These are phyloP conservation scores for Carex arenaria DNA, from an alignment of 202 grass and related monocot genomes.

Conservation along the genomic window DNA sequence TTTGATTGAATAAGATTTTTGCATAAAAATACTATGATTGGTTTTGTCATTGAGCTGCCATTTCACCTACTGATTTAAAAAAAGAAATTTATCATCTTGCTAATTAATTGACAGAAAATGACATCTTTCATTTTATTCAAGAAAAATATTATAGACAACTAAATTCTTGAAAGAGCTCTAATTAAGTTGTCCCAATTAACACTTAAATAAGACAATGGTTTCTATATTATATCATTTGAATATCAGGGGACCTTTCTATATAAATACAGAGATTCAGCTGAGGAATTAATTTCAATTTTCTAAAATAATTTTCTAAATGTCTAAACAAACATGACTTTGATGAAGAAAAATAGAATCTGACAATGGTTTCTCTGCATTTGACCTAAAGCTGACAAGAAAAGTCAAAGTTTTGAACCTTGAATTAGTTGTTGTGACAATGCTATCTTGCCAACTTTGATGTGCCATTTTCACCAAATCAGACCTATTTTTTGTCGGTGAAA, in stretches of 20 bases:
- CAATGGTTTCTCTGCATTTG: background rate
- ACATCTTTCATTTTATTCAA: background rate
- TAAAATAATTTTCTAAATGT: no score
- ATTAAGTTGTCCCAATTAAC: background rate
- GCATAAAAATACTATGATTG: background rate
- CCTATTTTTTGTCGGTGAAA: background rate
- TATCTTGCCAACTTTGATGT: conserved; percentile 1
- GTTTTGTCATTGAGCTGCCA: background rate
- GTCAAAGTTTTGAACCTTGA: background rate
- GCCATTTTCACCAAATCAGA: background rate
- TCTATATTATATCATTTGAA: background rate
- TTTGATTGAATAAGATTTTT: background rate
- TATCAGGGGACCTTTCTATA: background rate
- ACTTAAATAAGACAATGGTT: background rate
- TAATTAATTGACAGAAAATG: background rate
- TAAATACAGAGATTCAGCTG: background rate
- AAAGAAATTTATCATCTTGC: background rate
- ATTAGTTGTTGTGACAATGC: background rate
- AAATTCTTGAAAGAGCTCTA: background rate
- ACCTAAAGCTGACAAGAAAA: background rate
- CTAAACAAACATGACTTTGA: no score
- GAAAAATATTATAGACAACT: background rate
- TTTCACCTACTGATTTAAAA: background rate
- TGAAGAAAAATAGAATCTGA: no score
- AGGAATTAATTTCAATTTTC: background rate